Base-by-base conservation (phyloP, 495 filamentous ascomycete genomes). In the Xylaria castorea region DNA sequence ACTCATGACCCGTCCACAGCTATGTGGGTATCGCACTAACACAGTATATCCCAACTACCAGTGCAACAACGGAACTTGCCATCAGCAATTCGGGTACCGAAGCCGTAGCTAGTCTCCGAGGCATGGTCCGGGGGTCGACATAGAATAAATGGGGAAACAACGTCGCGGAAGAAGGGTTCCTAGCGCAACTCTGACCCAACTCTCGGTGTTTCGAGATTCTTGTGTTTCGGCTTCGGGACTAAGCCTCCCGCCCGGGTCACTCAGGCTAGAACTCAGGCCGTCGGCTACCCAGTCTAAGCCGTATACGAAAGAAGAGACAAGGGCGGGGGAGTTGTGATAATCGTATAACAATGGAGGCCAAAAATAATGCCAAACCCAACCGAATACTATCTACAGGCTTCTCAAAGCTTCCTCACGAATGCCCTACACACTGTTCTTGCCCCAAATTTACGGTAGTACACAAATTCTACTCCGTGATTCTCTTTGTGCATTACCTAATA, bases 71-170 rank as follows among this genome's bases (percentile, higher is more conserved):
- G 53, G 53, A 57, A 57, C 53, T 32, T 57, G 14, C 53, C 53
- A 57, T 12, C 53, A 7, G 4, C 27, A 38, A 38, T 38, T 22
- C 58, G 34, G 20, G 11, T 38, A 38, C 32, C 18, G 58, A 38
- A 61, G 27, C 53, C 53, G 27, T 18, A 60, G 30, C 5, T 60
- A 34, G 55, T 60, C 32, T 9, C 5, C 30, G 27, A 60, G 9
- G n/a, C 58, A 61, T 61, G 58, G 58, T 22, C 34, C 34, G 20
- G 58, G 58, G 58, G 16, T 61, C 58, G 58, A 61, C 58, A 8
- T 22, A 16, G 11, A 22, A 38, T 38, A 61, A 61, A 61, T 61
- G 58, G 58, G 58, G 58, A 61, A 61, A 61, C 32, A 38, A 20
- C 1, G 22, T 7, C 20, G 18, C 34, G 34, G 34, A 38, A 22